Conservation (phyloP, 805 yeast genomes). For the Spencermartinsiella europaea region DNA sequence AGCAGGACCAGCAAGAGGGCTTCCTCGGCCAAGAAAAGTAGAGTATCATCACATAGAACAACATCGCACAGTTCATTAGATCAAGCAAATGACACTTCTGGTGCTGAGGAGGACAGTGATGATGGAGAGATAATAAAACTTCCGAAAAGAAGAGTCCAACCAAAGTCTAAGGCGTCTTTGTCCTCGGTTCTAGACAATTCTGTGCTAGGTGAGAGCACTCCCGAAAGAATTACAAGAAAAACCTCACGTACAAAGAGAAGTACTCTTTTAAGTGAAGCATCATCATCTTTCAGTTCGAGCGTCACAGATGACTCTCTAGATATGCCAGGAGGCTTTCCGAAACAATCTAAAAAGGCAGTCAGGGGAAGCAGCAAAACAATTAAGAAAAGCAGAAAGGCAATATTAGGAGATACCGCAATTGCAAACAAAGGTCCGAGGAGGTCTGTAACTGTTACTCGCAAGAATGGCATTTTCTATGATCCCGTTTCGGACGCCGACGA, state of each 20-base stretch:
- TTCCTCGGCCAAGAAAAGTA: neutral
- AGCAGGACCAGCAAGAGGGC: neutral
- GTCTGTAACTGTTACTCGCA: neutral
- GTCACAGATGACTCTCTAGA: neutral
- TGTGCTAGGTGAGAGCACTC: neutral
- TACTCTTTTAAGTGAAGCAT: neutral
- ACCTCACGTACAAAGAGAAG: constrained; percentile 1
- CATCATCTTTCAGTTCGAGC: neutral
- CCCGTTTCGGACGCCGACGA: neutral
- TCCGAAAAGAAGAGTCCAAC: neutral
- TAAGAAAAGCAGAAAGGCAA: neutral
- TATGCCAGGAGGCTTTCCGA: neutral
- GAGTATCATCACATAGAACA: neutral
- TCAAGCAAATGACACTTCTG: neutral
- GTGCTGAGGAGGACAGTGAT: constrained; percentile 3
- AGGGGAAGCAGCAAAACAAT: neutral
- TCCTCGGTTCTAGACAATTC: neutral
- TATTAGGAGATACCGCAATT: neutral
- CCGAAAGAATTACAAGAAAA: neutral
- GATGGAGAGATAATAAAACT: neutral
- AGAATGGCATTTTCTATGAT: neutral
- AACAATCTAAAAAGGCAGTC: neutral
- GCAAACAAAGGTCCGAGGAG: neutral
- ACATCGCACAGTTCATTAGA: no score
- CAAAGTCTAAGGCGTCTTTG: neutral